These are phyloP conservation scores for Chlorella sp. DNA, from an alignment of 139 green algal species.

Conservation along the genomic window DNA sequence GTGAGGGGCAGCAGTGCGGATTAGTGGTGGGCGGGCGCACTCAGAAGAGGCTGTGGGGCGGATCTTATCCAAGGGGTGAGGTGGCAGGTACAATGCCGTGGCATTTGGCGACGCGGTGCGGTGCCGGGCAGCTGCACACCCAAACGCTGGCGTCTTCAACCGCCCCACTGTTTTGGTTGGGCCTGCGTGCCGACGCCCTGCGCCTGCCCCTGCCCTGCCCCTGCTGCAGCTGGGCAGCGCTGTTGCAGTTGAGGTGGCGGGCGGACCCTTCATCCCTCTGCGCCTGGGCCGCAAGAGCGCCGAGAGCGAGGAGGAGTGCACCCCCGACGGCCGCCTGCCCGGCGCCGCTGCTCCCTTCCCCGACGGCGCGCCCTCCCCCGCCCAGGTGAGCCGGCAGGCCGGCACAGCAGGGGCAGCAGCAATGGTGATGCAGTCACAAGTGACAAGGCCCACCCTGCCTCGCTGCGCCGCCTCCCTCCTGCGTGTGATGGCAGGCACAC, in stretches of 20 bases:
- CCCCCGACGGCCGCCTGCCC: conserved; percentile 86
- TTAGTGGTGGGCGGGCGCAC: not conserved
- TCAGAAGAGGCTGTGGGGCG: too few species aligned
- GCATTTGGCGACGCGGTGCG: too few species aligned
- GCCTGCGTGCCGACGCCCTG: not conserved
- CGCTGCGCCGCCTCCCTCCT: not conserved
- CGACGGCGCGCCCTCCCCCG: conserved; percentile 54
- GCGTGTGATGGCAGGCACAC: too few species aligned
- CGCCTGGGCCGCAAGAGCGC: conserved; percentile 85
- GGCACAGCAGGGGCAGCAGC: too few species aligned
- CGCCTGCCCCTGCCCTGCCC: not conserved
- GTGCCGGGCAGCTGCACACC: too few species aligned
- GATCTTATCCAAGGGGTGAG: too few species aligned
- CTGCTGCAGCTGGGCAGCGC: conserved; percentile 41
- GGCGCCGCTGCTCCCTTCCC: conserved; percentile 60
- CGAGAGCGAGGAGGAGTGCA: conserved; percentile 60
- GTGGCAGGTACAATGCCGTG: too few species aligned
- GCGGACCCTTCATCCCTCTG: conserved; percentile 90
- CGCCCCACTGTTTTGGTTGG: not conserved
- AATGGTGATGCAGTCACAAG: too few species aligned
- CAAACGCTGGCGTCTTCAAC: too few species aligned
- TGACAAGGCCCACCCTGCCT: too few species aligned
- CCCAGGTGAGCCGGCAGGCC: conserved; percentile 6
- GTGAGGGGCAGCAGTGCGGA: not conserved
- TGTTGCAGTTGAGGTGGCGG: conserved; percentile 66